Conservation (phyloP, 176 grass and related monocot genomes). For the Luzula sylvatica region DNA sequence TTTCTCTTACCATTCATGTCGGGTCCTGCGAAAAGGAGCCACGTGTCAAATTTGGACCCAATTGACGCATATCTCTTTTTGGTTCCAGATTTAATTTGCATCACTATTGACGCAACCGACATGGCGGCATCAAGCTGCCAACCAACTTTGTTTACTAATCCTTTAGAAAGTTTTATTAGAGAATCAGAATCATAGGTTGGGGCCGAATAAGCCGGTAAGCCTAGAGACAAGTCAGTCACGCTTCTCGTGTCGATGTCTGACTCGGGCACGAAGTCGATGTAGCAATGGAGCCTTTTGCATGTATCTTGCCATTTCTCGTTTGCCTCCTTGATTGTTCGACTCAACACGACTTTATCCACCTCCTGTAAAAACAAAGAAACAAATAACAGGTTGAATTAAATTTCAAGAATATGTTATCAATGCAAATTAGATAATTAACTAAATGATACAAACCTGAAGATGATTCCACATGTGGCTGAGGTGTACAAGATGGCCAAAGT, state of each 20-base stretch:
- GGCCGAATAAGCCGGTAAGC: not conserved
- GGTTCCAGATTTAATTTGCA: constrained; percentile 17
- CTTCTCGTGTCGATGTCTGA: not conserved
- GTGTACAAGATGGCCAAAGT: too few species aligned
- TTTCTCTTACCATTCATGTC: constrained; percentile 53
- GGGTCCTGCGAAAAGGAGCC: constrained; percentile 52
- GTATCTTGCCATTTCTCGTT: not conserved
- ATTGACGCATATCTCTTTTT: constrained; percentile 11
- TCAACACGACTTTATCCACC: not conserved
- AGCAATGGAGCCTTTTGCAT: not conserved
- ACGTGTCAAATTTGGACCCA: constrained; percentile 27
- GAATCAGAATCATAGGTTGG: not conserved
- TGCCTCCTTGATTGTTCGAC: not conserved
- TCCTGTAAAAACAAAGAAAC: not conserved
- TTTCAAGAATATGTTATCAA: too few species aligned
- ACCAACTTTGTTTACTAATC: constrained; percentile 37
- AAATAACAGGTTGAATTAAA: too few species aligned
- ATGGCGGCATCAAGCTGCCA: constrained; percentile 64
- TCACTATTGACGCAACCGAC: constrained; percentile 24
- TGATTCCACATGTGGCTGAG: too few species aligned
- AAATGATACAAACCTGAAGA: too few species aligned
- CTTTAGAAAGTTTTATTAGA: constrained; percentile 28
- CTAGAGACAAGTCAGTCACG: constrained; percentile 8
- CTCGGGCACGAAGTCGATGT: not conserved
- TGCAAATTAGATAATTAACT: too few species aligned